phyloP scores from a whole-genome alignment of 1,139 yeast species.

The Lodderomyces parapsilosis region DNA sequence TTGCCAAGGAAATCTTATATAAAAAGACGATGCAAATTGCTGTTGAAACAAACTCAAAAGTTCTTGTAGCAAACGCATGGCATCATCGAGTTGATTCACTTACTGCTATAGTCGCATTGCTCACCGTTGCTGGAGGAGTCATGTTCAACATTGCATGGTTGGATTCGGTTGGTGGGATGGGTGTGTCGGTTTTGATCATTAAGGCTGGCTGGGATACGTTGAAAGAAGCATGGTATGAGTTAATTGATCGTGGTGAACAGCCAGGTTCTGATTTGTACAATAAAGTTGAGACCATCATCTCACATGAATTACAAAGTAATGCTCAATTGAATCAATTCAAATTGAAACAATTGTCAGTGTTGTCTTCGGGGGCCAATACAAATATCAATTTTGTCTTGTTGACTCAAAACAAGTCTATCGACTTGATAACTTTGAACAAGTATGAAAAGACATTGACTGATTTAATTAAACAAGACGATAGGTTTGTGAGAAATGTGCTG shows the following conservation, averaged over 20 bases:
- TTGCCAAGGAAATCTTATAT: conserved; percentile 82
- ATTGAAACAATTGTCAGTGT: conserved; percentile 50
- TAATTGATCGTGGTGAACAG: conserved; percentile 59
- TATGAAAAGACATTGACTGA: conserved; percentile 26
- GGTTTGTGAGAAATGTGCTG: conserved; percentile 34
- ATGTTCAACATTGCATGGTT: conserved; percentile 76
- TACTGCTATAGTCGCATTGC: conserved; percentile 87
- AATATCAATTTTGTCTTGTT: conserved; percentile 29
- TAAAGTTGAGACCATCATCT: conserved; percentile 24
- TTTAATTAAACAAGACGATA: conserved; percentile 30
- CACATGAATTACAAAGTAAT: conserved; percentile 19
- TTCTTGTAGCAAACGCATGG: conserved; percentile 96
- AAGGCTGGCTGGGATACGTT: conserved; percentile 83
- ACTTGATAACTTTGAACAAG: conserved; percentile 26
- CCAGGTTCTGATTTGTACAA: conserved; percentile 29
- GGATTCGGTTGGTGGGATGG: conserved; percentile 87
- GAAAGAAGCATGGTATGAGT: conserved; percentile 65
- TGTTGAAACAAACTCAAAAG: conserved; percentile 73
- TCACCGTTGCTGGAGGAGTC: conserved; percentile 84
- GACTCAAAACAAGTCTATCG: conserved; percentile 18
- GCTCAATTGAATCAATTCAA: conserved; percentile 21
- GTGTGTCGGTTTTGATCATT: conserved; percentile 78
- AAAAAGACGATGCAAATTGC: conserved; percentile 82
- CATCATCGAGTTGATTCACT: conserved; percentile 96
- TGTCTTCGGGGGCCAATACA: conserved; percentile 73